Evolutionary conservation across 2,329 filamentous ascomycete species (phyloP).

Genomic region (Mycosphaerella arachidis): DNA sequence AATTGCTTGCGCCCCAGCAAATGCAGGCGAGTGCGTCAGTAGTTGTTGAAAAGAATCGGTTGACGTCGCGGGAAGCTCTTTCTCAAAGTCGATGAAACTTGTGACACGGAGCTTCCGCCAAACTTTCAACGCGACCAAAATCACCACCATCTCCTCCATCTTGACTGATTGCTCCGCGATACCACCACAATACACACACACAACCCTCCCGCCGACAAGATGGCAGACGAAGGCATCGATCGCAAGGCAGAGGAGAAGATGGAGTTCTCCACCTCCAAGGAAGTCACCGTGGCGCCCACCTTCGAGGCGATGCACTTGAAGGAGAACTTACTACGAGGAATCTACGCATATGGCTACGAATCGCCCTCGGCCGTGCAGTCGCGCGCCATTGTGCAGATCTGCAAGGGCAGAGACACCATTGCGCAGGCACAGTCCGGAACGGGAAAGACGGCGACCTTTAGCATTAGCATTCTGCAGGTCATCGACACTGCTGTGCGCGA

Average conservation of each 20-base stretch:
- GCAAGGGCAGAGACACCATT: conserved; percentile 98
- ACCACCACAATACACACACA: conserved; percentile 3
- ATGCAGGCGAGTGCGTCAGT: background rate
- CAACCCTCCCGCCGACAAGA: conserved; percentile 39
- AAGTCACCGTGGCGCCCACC: conserved; percentile 90
- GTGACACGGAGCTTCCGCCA: background rate
- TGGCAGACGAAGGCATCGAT: conserved; percentile 85
- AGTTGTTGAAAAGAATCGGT: background rate
- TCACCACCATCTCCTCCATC: background rate
- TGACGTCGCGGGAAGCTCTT: background rate
- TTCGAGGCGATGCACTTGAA: conserved; percentile 90
- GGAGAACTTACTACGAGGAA: conserved; percentile 91
- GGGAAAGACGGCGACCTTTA: conserved; percentile 99
- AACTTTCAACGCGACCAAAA: background rate
- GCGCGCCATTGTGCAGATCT: conserved; percentile 96
- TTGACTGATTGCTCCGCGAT: background rate
- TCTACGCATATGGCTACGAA: conserved; percentile 98
- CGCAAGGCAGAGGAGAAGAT: conserved; percentile 92
- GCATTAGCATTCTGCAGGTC: conserved; percentile 98
- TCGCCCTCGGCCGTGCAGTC: conserved; percentile 97
- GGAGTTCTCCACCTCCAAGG: conserved; percentile 97
- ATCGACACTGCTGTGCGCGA: conserved; percentile 91
- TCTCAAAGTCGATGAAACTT: background rate
- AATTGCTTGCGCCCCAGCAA: background rate
- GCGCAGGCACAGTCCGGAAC: conserved; percentile 98